phyloP scores from a whole-genome alignment of 495 filamentous ascomycete genomes.

The Penicillium mononematosum region DNA sequence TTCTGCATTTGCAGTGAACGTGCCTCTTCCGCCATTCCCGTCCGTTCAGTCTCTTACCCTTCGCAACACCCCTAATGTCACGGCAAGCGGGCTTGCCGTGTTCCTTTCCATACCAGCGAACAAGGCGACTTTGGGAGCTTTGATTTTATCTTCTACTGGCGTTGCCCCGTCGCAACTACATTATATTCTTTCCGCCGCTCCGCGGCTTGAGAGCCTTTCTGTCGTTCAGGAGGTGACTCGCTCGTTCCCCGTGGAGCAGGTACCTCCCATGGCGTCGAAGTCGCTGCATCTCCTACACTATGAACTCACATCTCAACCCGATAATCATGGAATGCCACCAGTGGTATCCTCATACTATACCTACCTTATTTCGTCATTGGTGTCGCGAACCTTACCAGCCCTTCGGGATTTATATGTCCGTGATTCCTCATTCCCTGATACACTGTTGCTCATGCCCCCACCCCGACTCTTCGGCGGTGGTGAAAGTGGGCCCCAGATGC shows the following conservation, averaged over 20 bases:
- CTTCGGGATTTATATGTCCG: constrained; percentile 80
- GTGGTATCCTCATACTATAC: constrained; percentile 72
- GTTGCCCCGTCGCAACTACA: constrained; percentile 62
- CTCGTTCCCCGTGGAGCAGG: constrained; percentile 58
- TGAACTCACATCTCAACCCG: constrained; percentile 66
- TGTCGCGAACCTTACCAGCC: constrained; percentile 68
- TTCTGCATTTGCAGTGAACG: constrained; percentile 61
- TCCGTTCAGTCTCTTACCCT: constrained; percentile 67
- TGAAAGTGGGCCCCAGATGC: constrained; percentile 33
- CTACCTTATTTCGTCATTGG: constrained; percentile 80
- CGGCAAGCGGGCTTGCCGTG: constrained; percentile 61
- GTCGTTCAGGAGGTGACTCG: constrained; percentile 64
- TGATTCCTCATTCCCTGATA: constrained; percentile 74
- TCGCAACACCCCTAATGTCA: constrained; percentile 65
- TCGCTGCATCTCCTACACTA: constrained; percentile 72
- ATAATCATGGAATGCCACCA: constrained; percentile 53
- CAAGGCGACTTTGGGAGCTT: constrained; percentile 51
- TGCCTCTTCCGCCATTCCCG: constrained; percentile 64
- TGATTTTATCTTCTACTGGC: constrained; percentile 68
- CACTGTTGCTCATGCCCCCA: constrained; percentile 66
- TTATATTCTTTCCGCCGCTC: constrained; percentile 59
- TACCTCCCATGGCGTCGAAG: constrained; percentile 63
- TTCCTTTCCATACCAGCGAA: constrained; percentile 57
- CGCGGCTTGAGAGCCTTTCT: constrained; percentile 61
- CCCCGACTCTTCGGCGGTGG: constrained; percentile 36